These are phyloP conservation scores for Amanita fuliginea DNA, from an alignment of 768 basidiomycete genomes.

Conservation along the genomic window DNA sequence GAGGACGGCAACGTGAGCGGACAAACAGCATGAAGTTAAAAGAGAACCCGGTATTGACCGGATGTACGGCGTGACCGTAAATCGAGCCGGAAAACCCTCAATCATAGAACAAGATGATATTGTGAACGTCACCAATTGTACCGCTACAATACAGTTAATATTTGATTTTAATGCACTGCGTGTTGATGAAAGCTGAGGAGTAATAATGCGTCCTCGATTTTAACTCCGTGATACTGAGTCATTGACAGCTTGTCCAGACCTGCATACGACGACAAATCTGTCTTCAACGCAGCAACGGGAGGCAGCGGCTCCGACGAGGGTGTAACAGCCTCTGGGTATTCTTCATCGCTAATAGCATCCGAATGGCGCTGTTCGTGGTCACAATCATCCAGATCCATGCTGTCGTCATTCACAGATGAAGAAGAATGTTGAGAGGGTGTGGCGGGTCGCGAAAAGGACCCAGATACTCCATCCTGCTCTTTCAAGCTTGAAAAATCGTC, in stretches of 20 bases:
- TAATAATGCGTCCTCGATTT: conserved; percentile 64
- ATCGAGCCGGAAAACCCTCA: no score
- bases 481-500: conserved; percentile 30
- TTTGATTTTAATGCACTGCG: conserved; percentile 34
- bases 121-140: neutral
- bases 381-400: conserved; percentile 40
- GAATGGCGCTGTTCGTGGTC: conserved; percentile 34
- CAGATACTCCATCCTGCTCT: conserved; percentile 18
- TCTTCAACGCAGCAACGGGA: conserved; percentile 13
- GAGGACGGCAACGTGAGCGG: neutral
- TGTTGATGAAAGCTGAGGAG: conserved; percentile 68
- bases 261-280: conserved; percentile 13
- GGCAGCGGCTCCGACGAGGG: conserved; percentile 43
- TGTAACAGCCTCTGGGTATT: conserved; percentile 64
- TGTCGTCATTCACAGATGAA: conserved; percentile 31
- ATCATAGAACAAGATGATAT: neutral
- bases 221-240: conserved; percentile 40
- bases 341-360: conserved; percentile 59
- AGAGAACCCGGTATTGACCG: neutral
- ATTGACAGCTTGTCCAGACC: conserved; percentile 38
- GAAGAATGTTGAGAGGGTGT: conserved; percentile 41
- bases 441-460: conserved; percentile 38
- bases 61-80: neutral
- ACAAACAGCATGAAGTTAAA: neutral
- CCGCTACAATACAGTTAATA: conserved; percentile 9